These are phyloP conservation scores for Cladosporium cucumerinum DNA, from an alignment of 2,329 filamentous ascomycete species.

Conservation along the genomic window DNA sequence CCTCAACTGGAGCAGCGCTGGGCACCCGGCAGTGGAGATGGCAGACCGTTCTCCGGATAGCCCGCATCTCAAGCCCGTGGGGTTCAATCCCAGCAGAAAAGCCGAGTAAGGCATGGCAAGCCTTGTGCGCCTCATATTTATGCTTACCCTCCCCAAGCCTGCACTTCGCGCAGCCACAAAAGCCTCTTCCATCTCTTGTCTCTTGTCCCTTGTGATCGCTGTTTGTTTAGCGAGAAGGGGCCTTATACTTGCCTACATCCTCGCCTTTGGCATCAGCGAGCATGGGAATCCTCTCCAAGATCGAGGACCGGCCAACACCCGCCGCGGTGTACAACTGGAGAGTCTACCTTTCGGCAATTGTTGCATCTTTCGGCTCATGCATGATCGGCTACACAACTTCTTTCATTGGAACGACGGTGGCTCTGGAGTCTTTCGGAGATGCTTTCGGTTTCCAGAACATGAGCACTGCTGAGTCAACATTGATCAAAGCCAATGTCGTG, in stretches of 20 bases:
- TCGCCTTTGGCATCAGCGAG: neutral
- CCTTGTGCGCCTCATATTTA: neutral
- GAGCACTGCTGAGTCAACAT: slow-evolving; percentile 3
- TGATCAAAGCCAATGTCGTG: slow-evolving; percentile 57
- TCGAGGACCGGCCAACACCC: slow-evolving; percentile 45
- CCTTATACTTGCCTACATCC: neutral
- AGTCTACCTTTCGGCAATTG: slow-evolving; percentile 48
- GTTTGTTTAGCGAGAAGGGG: neutral
- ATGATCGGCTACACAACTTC: slow-evolving; percentile 64
- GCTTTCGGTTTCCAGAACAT: slow-evolving; percentile 59
- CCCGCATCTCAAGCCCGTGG: slow-evolving; percentile 14
- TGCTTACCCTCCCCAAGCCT: slow-evolving; percentile 10
- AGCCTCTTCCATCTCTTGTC: neutral
- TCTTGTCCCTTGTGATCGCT: neutral
- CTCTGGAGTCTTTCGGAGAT: slow-evolving; percentile 61
- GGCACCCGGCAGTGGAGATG: slow-evolving; percentile 12
- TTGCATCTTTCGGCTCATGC: slow-evolving; percentile 52
- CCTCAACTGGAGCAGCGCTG: slow-evolving; percentile 5
- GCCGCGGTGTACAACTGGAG: slow-evolving; percentile 54
- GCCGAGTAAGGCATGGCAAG: slow-evolving; percentile 1
- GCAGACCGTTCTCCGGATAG: slow-evolving; percentile 10
- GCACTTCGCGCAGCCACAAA: slow-evolving; percentile 13
- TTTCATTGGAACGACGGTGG: slow-evolving; percentile 71
- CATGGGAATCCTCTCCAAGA: slow-evolving; percentile 15
- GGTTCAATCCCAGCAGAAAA: slow-evolving; percentile 13